Conservation (phyloP, 192 early-diverging fungal species). For the Dispira simplex region DNA sequence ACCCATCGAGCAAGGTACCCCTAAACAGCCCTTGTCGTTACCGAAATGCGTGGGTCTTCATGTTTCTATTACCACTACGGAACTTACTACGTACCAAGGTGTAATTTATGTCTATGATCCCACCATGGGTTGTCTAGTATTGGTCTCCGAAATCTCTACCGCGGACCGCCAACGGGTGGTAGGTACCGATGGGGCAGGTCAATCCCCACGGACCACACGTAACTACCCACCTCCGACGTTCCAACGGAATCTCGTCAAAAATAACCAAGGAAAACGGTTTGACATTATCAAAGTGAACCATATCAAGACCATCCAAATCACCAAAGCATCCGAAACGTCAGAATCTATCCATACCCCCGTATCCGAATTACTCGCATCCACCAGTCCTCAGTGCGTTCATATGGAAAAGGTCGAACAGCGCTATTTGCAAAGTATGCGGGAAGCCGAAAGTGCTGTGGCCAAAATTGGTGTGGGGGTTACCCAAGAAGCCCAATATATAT, state of each 20-base stretch:
- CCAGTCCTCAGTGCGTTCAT: not conserved
- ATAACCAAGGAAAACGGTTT: not conserved
- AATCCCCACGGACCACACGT: not conserved
- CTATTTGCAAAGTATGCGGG: not conserved
- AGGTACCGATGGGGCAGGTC: not conserved
- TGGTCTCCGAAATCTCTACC: not conserved
- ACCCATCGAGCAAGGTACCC: not conserved
- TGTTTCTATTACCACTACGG: not conserved
- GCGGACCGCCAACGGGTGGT: not conserved
- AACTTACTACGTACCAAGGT: not conserved
- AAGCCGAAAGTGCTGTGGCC: not conserved
- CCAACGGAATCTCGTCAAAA: slow-evolving; percentile 2
- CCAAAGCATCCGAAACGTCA: not conserved
- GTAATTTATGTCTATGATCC: not conserved
- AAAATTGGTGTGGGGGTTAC: slow-evolving; percentile 65
- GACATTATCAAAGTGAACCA: slow-evolving; percentile 5
- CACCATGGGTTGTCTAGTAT: not conserved
- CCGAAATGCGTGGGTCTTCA: not conserved
- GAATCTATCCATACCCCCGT: not conserved
- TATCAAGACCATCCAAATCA: not conserved
- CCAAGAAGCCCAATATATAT: slow-evolving; percentile 55
- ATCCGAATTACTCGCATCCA: not conserved
- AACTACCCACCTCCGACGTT: not conserved
- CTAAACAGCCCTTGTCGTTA: not conserved
- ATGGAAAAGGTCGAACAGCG: not conserved